Evolutionary conservation across 2,329 filamentous ascomycete species (phyloP), one percentile per base, ranked within the genome.

Genomic region (Emmonsiellopsis sp.): DNA sequence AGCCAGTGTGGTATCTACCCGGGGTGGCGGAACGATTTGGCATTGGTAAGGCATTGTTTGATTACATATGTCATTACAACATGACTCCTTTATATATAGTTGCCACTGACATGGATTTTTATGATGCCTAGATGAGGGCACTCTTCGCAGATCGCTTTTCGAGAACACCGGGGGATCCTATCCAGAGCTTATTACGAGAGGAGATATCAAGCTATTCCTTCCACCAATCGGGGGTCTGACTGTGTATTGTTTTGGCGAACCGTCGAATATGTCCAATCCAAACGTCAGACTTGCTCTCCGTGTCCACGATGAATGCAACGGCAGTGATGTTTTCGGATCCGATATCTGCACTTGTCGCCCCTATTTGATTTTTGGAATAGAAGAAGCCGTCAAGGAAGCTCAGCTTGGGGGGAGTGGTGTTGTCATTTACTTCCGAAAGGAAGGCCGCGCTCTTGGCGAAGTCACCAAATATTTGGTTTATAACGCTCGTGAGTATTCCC

Each of bases 381-480:
- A 95, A 65, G 93, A 98, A 71, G 93, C 93, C 10, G 92, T 98
- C 62, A 95, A 94, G 66, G 90, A 97, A 73, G 93, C 93, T 9
- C 93, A 97, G 68, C 89, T 87, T 54, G 92, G 92, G 51, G 92
- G 92, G 47, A 92, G 86, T 62, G 92, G 92, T 54, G 89, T 96
- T 20, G 93, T 97, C 52, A 96, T 97, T 68, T 98, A 98, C 70
- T 98, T 97, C 81, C 84, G 93, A 61, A 98, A 98, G 70, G 93
- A 98, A 75, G 93, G 93, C 34, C 82, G 93, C 61, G 93, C 92
- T 38, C 76, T 97, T 6, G 93, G 93, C 51, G 93, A 98, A 70
- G 93, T 98, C 32, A 95, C 90, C 52, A 96, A 96, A 65, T 85
- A 85, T 58, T 71, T 85, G 68, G 90, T 95, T 65, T 81, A 78